Evolutionary conservation across 2,329 filamentous ascomycete species (phyloP), one percentile per base, ranked within the genome.

Genomic region (Clarireedia homoeocarpa): DNA sequence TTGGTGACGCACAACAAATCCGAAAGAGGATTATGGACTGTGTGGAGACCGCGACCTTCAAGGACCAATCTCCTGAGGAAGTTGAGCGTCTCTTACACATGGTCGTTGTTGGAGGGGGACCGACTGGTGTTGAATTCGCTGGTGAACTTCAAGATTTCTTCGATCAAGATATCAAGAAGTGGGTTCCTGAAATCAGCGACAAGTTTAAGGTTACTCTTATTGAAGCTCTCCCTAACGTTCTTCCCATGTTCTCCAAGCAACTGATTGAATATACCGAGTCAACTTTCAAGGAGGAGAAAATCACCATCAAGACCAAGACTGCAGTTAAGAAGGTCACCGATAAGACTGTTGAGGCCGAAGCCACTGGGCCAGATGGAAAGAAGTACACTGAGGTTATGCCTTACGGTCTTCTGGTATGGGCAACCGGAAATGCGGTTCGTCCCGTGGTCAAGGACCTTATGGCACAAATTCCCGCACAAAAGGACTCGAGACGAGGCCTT

Each of bases 21-120:
- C 90, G 94, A 70, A 96, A 92, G 80, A 91, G 90, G 75, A 96
- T 99, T 74, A 99, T 99, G 94, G 94, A 99, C 77, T 99, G 94
- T 72, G 91, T 96, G 66, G 94, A 99, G 77, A 96, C 92, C 38
- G 94, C 94, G 52, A 92, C 90, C 60, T 96, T 99, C 86, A 97
- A 97, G 82, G 92, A 91, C 70, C 94, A 99, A 77, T 79, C 82
- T 39, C 77, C 82, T 15, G 89, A 94, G 63, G 95, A 99, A 75
- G 78, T 95, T 70, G 86, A 95, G 77, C 90, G 94, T 65, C 84
- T 99, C 67, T 81, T 99, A 71, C 92, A 97, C 80, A 97, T 97
- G 91, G 94, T 99, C 55, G 92, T 91, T 47, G 88, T 91, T 52
- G 88, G 92, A 65, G 92, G 92, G 75, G 92, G 92, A 58, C 92